Conservation (phyloP, 805 yeast species). For the Ogataea neopini region DNA sequence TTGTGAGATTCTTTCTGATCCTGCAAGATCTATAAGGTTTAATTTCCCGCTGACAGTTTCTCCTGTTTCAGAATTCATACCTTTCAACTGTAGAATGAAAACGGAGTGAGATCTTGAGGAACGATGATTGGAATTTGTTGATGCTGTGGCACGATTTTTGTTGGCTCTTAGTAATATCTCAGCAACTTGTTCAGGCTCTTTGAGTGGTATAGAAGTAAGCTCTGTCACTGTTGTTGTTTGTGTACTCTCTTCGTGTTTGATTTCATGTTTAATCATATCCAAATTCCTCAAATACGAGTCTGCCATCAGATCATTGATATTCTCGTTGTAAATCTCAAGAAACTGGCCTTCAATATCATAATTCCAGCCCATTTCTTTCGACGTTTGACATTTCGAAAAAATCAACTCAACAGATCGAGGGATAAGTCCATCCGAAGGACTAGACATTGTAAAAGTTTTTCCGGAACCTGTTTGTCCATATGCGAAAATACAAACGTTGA, state of each 20-base stretch:
- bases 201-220: conserved; percentile 49
- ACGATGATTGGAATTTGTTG: conserved; percentile 76
- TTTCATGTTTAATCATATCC: conserved; percentile 52
- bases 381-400: conserved; percentile 52
- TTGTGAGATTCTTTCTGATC: conserved; percentile 79
- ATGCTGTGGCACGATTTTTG: conserved; percentile 70
- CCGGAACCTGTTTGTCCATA: conserved; percentile 98
- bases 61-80: conserved; percentile 51
- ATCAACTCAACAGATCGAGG: conserved; percentile 74
- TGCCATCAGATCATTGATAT: conserved; percentile 64
- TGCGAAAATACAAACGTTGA: conserved; percentile 90
- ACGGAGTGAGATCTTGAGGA: conserved; percentile 93
- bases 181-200: conserved; percentile 46
- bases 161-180: conserved; percentile 54
- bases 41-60: conserved; percentile 57
- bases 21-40: conserved; percentile 89
- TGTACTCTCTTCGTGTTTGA: conserved; percentile 61
- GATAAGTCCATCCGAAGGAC: conserved; percentile 71
- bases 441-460: conserved; percentile 88
- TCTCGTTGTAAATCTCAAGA: conserved; percentile 88
- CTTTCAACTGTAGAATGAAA: conserved; percentile 62
- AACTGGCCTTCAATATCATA: conserved; percentile 70
- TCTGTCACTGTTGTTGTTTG: conserved; percentile 64
- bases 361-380: conserved; percentile 60
- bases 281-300: conserved; percentile 25